phyloP scores from a whole-genome alignment of 164 flowering plant species.

The Stephania yunnanensis region DNA sequence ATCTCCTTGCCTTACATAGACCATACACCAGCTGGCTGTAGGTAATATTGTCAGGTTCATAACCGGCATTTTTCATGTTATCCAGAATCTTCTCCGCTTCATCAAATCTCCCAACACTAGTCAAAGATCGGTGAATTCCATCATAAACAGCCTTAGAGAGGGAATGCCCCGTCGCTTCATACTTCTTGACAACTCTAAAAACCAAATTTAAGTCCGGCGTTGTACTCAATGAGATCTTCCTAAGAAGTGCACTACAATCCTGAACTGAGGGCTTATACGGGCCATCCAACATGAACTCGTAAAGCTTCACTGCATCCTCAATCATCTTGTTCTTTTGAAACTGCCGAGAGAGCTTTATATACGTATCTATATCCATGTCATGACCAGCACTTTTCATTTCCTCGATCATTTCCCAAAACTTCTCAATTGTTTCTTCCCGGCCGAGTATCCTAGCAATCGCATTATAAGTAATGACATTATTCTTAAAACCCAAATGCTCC shows the following conservation, averaged over 20 bases:
- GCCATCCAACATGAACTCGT: constrained; percentile 89
- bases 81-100: constrained; percentile 65
- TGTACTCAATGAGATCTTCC: constrained; percentile 29
- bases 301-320: constrained; percentile 77
- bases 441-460: constrained; percentile 58
- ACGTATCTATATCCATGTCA: constrained; percentile 76
- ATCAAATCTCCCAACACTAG: constrained; percentile 62
- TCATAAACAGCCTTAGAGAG: constrained; percentile 67
- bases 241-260: constrained; percentile 50
- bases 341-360: constrained; percentile 62
- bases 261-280: constrained; percentile 58
- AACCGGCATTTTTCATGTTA: constrained; percentile 64
- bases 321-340: constrained; percentile 61
- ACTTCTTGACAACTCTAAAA: constrained; percentile 56
- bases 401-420: constrained; percentile 66
- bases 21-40: constrained; percentile 80
- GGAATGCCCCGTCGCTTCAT: constrained; percentile 44
- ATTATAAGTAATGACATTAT: constrained; percentile 69
- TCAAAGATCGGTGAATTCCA: constrained; percentile 69
- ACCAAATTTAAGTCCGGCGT: constrained; percentile 55
- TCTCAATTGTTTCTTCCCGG: constrained; percentile 43
- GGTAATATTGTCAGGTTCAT: constrained; percentile 72
- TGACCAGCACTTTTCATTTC: constrained; percentile 63
- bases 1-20: constrained; percentile 57
- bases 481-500: constrained; percentile 30